These are phyloP conservation scores for Exophiala oligosperma DNA, from an alignment of 2,329 filamentous ascomycete species.

Conservation along the genomic window DNA sequence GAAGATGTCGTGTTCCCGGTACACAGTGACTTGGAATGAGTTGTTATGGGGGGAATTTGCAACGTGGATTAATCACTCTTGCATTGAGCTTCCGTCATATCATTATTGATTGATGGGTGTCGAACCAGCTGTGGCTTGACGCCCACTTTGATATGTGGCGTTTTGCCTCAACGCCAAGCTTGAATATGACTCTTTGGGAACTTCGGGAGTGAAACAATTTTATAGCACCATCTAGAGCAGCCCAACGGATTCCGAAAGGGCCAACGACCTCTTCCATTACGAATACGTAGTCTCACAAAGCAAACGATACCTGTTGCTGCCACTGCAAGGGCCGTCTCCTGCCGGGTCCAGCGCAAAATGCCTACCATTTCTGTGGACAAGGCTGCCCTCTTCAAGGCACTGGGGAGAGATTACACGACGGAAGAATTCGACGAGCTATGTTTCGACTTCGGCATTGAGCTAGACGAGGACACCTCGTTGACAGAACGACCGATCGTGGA, in stretches of 20 bases:
- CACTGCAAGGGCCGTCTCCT: no score
- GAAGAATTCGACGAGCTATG: constrained; percentile 96
- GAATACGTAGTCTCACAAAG: neutral
- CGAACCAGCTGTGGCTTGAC: neutral
- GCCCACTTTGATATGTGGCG: neutral
- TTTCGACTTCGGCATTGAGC: constrained; percentile 95
- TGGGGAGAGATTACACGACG: constrained; percentile 86
- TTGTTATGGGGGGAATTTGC: constrained; percentile 2
- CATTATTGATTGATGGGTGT: neutral
- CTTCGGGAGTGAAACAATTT: neutral
- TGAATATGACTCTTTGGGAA: neutral
- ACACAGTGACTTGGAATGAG: neutral
- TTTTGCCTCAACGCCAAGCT: neutral
- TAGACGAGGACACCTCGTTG: constrained; percentile 91
- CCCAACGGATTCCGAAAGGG: no score
- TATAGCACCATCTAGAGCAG: neutral
- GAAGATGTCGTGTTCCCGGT: neutral
- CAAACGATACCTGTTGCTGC: no score
- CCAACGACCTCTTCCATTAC: no score
- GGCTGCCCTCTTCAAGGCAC: constrained; percentile 87
- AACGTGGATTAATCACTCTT: constrained; percentile 1
- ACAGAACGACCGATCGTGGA: constrained; percentile 71
- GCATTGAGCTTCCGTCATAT: neutral
- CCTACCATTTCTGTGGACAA: constrained; percentile 97
- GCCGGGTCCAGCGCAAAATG: constrained; percentile 60